phyloP scores from a whole-genome alignment of 2,329 filamentous ascomycete genomes.

The Lecanicillium sp. region DNA sequence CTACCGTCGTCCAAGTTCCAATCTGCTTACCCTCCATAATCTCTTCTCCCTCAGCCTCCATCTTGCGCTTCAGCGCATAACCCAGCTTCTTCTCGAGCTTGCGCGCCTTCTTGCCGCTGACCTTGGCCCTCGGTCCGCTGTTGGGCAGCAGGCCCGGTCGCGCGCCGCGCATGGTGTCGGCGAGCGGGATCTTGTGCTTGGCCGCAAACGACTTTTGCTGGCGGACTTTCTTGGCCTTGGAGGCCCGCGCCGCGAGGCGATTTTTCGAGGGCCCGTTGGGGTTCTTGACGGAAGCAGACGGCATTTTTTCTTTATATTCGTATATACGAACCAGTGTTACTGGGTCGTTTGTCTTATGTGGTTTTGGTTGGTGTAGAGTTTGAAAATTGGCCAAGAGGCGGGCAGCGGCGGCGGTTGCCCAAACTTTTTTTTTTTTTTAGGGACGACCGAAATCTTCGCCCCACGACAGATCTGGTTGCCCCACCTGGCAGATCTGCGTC shows the following conservation, averaged over 20 bases:
- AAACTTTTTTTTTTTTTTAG: conserved; percentile 1
- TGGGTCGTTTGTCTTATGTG: not conserved
- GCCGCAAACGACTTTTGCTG: conserved; percentile 32
- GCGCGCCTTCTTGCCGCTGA: conserved; percentile 48
- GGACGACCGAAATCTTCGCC: conserved; percentile 1
- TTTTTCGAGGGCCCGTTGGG: conserved; percentile 50
- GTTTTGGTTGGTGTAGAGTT: not conserved
- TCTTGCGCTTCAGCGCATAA: conserved; percentile 44
- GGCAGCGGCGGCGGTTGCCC: not conserved
- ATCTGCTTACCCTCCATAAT: conserved; percentile 40
- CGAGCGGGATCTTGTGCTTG: conserved; percentile 31
- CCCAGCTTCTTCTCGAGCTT: conserved; percentile 48
- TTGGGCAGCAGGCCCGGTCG: conserved; percentile 45
- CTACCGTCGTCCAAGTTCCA: too few relatives aligned
- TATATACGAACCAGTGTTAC: not conserved
- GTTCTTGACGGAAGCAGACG: conserved; percentile 42
- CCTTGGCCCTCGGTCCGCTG: conserved; percentile 41
- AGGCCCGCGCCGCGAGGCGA: conserved; percentile 38
- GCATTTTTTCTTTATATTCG: conserved; percentile 29
- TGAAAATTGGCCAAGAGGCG: not conserved
- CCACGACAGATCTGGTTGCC: conserved; percentile 1
- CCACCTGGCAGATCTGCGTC: not conserved
- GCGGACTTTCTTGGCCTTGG: conserved; percentile 34
- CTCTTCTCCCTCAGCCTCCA: conserved; percentile 40
- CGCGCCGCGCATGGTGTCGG: conserved; percentile 41